These are phyloP conservation scores for Hymenoscyphus infarciens DNA, from an alignment of 2,329 filamentous ascomycete species.

Conservation along the genomic window DNA sequence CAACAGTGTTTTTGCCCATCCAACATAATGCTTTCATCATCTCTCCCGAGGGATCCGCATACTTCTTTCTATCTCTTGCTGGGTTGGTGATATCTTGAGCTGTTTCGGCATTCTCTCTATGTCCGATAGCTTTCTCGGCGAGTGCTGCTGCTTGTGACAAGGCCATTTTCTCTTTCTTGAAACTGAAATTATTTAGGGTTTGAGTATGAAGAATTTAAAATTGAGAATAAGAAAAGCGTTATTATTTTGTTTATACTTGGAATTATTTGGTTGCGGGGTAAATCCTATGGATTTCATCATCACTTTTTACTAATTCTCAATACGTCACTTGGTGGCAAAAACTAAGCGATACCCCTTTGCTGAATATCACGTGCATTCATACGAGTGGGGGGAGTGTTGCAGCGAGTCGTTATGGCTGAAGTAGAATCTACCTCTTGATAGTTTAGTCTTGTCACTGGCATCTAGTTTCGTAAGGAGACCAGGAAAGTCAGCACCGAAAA, in stretches of 20 bases:
- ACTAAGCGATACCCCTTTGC: background rate
- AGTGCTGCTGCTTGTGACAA: constrained; percentile 63
- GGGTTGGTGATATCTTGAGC: constrained; percentile 69
- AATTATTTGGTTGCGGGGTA: background rate
- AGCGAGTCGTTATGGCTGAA: background rate
- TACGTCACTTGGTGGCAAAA: background rate
- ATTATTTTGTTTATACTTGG: background rate
- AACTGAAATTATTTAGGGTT: background rate
- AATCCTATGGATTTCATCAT: background rate
- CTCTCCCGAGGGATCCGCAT: constrained; percentile 49
- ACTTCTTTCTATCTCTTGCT: constrained; percentile 45
- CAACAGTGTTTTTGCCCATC: constrained; percentile 77
- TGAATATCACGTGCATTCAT: background rate
- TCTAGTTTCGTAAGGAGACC: background rate
- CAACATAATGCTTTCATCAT: constrained; percentile 79
- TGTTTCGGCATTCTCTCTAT: constrained; percentile 61
- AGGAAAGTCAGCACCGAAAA: background rate
- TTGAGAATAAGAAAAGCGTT: background rate
- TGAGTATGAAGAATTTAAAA: background rate
- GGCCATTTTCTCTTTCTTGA: constrained; percentile 43
- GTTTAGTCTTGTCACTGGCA: background rate
- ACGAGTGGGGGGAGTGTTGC: background rate
- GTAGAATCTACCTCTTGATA: background rate
- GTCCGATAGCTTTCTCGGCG: constrained; percentile 65
- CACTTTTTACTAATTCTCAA: background rate